These are phyloP conservation scores for Metschnikowia similis DNA, from an alignment of 805 yeast species.

Conservation along the genomic window DNA sequence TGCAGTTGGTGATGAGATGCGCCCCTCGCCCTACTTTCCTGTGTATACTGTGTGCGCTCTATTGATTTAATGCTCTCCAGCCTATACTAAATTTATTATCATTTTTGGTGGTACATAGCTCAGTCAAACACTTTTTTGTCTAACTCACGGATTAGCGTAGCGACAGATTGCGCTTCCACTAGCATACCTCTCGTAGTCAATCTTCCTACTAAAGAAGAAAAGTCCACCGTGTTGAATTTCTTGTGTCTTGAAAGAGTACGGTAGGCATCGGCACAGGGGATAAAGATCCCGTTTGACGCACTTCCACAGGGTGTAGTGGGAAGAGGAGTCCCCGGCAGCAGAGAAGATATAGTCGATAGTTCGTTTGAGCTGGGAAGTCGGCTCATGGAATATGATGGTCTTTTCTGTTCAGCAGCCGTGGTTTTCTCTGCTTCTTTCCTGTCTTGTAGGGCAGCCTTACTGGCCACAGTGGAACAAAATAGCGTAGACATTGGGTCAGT, in stretches of 20 bases:
- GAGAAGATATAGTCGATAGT: background rate
- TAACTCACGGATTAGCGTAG: constrained; percentile 75
- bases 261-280: constrained; percentile 89
- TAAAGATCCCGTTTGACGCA: constrained; percentile 45
- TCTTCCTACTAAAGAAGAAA: constrained; percentile 68
- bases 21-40: background rate
- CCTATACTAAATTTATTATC: background rate
- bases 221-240: constrained; percentile 67
- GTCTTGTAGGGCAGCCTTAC: constrained; percentile 32
- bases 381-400: background rate
- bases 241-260: constrained; percentile 81
- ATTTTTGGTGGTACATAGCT: constrained; percentile 4
- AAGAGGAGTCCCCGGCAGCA: constrained; percentile 17
- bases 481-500: constrained; percentile 82
- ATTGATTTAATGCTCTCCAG: background rate
- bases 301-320: constrained; percentile 18
- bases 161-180: constrained; percentile 88
- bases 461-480: constrained; percentile 83
- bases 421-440: background rate
- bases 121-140: constrained; percentile 60
- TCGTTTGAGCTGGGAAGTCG: constrained; percentile 1
- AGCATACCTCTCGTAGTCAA: constrained; percentile 81
- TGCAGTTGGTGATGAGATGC: background rate
- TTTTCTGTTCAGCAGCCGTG: constrained; percentile 2
- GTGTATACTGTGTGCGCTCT: background rate